Base-by-base conservation (phyloP, 805 yeast species). In the Wickerhamomyces sydowiorum region DNA sequence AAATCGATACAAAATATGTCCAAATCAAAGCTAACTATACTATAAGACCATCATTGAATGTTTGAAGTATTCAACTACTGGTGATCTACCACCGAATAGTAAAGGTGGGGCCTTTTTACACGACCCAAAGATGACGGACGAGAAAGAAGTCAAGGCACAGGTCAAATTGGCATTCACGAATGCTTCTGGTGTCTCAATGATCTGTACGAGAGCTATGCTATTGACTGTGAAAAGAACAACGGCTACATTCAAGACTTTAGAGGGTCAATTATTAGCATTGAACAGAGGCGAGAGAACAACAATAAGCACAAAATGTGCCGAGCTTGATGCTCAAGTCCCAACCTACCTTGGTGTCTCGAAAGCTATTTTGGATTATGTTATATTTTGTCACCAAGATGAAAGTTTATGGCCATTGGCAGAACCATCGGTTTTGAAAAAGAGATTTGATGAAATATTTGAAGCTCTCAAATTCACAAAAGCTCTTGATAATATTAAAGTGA, bases 381-480 rank as follows among this genome's bases (percentile, higher is more conserved):
- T 91, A 1, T 93, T 93, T 63, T 91, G 99, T 56, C 99, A 93
- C 57, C 99, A 93, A 60, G 99, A 93, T 56, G 99, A 93, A 46
- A 82, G 91, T 52, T 63, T 88, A 23, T 93, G 99, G 99, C 99
- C 99, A 1, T 69, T 93, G 37, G 78, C 90, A 51, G 99, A 93
- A 61, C 95, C 99, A 1, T 73, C 95, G 2, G 75, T 75, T 12
- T 72, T 93, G 58, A 95, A 93, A 64, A 90, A 90, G 64, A 75
- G 91, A 40, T 95, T 93, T 54, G 99, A 93, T 61, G 99, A 93
- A 61, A 91, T 93, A 8, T 93, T 93, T 56, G 97, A 93, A 62
- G 96, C 97, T 0, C 77, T 88, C 51, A 89, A 87, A 60, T 95
- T 86, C 56, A 88, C 96, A 1, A 91, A 87, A 57, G 96, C 93